These are phyloP conservation scores for Phytophthora chlamydospora DNA, from an alignment of 352 stramenopile genomes.

Conservation along the genomic window DNA sequence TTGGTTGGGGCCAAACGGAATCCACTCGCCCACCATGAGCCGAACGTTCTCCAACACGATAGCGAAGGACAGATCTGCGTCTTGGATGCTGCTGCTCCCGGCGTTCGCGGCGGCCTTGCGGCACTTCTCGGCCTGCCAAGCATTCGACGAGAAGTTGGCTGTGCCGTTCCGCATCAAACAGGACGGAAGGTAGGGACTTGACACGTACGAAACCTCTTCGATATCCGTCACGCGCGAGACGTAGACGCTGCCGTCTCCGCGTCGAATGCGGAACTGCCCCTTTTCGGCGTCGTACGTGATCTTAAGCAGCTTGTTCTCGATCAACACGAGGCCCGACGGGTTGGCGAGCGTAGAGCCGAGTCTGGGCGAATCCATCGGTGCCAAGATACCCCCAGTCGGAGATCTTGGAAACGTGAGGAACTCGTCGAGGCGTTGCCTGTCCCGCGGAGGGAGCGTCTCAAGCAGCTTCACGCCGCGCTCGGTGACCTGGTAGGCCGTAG, in stretches of 20 bases:
- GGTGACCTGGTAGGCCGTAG: slow-evolving; percentile 94
- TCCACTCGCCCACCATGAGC: slow-evolving; percentile 98
- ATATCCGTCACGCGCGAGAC: slow-evolving; percentile 95
- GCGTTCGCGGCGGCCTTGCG: slow-evolving; percentile 72
- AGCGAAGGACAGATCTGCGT: slow-evolving; percentile 94
- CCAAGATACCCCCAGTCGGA: not conserved
- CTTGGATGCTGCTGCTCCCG: slow-evolving; percentile 71
- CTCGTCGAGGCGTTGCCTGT: slow-evolving; percentile 66
- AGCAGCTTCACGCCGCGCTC: slow-evolving; percentile 48
- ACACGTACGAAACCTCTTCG: slow-evolving; percentile 98
- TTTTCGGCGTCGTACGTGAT: slow-evolving; percentile 92
- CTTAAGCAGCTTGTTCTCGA: slow-evolving; percentile 91
- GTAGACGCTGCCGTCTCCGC: slow-evolving; percentile 85
- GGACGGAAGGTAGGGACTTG: slow-evolving; percentile 95
- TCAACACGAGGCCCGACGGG: slow-evolving; percentile 85
- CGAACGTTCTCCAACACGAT: slow-evolving; percentile 97
- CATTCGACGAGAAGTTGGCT: slow-evolving; percentile 94
- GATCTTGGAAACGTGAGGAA: slow-evolving; percentile 49
- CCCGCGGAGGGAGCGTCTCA: slow-evolving; percentile 34
- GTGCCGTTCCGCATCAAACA: slow-evolving; percentile 93
- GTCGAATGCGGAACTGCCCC: slow-evolving; percentile 89
- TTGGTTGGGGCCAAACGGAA: slow-evolving; percentile 97
- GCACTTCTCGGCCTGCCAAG: slow-evolving; percentile 89
- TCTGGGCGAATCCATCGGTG: slow-evolving; percentile 12
- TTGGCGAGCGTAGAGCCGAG: slow-evolving; percentile 1